These are phyloP conservation scores for Pseudognaphalium luteoalbum DNA, from an alignment of 129 eudicot genomes.

Conservation along the genomic window DNA sequence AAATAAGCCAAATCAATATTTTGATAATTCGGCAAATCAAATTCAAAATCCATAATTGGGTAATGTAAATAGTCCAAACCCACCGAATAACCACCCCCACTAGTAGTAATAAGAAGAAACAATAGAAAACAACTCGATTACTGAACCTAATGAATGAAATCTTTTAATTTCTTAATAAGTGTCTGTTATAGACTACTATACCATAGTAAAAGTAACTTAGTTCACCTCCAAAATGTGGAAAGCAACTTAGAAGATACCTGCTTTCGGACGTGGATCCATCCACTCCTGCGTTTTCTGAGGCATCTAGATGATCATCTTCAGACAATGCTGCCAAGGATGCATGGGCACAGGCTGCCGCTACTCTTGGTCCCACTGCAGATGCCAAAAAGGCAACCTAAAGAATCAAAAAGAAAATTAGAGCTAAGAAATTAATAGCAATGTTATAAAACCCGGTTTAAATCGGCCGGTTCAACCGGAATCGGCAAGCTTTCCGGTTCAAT, in stretches of 20 bases:
- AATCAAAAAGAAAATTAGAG: conserved; percentile 21
- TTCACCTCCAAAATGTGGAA: conserved; percentile 6
- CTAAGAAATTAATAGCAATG: neutral
- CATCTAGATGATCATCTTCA: conserved; percentile 46
- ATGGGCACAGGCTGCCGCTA: conserved; percentile 99
- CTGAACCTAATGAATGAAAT: neutral
- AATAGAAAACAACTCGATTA: conserved; percentile 6
- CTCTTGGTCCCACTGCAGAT: conserved; percentile 95
- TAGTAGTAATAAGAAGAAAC: neutral
- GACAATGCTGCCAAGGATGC: conserved; percentile 82
- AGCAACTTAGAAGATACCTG: conserved; percentile 37
- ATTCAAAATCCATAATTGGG: conserved; percentile 1
- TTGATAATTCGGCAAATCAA: neutral
- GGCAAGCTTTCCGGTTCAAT: no score
- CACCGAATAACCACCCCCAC: neutral
- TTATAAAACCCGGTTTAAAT: no score
- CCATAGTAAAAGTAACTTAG: neutral
- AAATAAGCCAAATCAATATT: neutral
- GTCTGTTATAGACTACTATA: conserved; percentile 2
- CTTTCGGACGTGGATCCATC: conserved; percentile 42
- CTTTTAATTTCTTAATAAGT: neutral
- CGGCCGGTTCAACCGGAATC: no score
- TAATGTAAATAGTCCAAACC: neutral
- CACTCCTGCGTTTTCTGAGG: conserved; percentile 37
- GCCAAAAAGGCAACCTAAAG: conserved; percentile 94